A percentile compares a stretch with the other conserved stretches of the same genome.
phyloP scores from a whole-genome alignment of 2,329 filamentous ascomycete genomes.

The Zalaria obscura region DNA sequence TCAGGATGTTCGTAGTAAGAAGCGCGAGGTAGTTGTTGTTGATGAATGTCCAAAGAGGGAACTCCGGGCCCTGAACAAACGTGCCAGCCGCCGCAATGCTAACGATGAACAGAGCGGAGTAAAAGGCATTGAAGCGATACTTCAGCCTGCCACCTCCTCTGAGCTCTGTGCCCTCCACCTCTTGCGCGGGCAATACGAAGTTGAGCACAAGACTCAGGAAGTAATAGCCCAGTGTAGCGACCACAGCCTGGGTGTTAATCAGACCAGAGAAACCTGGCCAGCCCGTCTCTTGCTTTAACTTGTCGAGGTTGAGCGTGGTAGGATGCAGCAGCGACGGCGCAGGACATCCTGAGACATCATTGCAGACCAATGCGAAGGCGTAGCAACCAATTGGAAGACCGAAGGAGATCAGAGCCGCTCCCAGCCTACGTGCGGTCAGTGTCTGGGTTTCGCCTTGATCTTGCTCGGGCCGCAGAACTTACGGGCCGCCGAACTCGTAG shows the following conservation, averaged over 20 bases:
- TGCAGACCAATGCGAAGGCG: conserved; percentile 71
- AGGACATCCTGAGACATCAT: conserved; percentile 84
- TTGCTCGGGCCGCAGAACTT: conserved; percentile 11
- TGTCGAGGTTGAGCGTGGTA: conserved; percentile 35
- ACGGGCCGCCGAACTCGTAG: conserved; percentile 37
- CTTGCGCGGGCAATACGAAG: conserved; percentile 58
- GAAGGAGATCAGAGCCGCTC: conserved; percentile 64
- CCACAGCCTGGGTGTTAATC: conserved; percentile 52
- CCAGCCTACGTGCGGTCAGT: conserved; percentile 39
- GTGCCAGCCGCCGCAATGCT: conserved; percentile 62
- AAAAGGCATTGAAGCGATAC: conserved; percentile 68
- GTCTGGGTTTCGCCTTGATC: too few relatives aligned
- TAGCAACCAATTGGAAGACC: conserved; percentile 70
- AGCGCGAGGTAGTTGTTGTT: conserved; percentile 82
- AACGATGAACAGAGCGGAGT: conserved; percentile 60
- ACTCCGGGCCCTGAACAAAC: conserved; percentile 60
- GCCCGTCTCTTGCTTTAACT: conserved; percentile 65
- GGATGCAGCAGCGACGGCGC: conserved; percentile 66
- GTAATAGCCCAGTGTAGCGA: conserved; percentile 67
- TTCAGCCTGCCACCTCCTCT: conserved; percentile 58
- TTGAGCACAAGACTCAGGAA: conserved; percentile 61
- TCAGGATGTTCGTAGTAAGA: conserved; percentile 66
- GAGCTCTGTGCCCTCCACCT: conserved; percentile 57
- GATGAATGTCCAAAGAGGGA: conserved; percentile 83
- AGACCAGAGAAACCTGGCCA: conserved; percentile 69